Evolutionary conservation across 164 flowering plant species (phyloP), one percentile per base, ranked within the genome.

Genomic region (Echeveria elegans): DNA sequence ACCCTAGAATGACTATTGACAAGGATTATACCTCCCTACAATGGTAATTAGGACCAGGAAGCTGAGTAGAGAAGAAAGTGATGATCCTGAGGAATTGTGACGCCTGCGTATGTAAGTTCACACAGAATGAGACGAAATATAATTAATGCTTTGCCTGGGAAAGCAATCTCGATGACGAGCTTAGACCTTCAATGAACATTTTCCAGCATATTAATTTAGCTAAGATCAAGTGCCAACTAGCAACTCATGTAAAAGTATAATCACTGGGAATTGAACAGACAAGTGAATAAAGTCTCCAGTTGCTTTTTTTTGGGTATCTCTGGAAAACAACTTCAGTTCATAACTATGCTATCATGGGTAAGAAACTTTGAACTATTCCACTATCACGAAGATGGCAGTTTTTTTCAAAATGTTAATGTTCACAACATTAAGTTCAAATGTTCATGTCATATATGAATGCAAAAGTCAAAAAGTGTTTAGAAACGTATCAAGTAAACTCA

Each of bases 31-130:
- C 84, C 84, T 82, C 85, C 45, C 82, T 81, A 34, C 85, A 82
- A 60, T 82, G 85, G 65, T 82, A 82, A 70, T 82, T 82, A 64
- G 85, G 82, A 56, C 82, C 85, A 70, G 85, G 85, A 63, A 81
- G 78, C 70, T 72, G 79, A 38, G 85, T 81, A 4, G 85, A 76
- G 76, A 73, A 79, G 67, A 82, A 82, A 5, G 85, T 75, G 12
- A 79, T 19, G 48, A 82, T 77, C 28, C 82, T 73, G 28, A 82
- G 81, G 65, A 69, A 18, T 69, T 82, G 82, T 48, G 66, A 79
- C 66, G 76, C 82, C 83, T 78, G 37, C 47, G 65, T 19, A 64
- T 21, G 28, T 10, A 34, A 29, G 40, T 34, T 19, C 24, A 34
- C 28, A 63, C 65, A 30, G 24, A 56, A 53, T 24, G 1, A 53